phyloP scores from a whole-genome alignment of 495 filamentous ascomycete genomes.

The Bathelium albidoporum region DNA sequence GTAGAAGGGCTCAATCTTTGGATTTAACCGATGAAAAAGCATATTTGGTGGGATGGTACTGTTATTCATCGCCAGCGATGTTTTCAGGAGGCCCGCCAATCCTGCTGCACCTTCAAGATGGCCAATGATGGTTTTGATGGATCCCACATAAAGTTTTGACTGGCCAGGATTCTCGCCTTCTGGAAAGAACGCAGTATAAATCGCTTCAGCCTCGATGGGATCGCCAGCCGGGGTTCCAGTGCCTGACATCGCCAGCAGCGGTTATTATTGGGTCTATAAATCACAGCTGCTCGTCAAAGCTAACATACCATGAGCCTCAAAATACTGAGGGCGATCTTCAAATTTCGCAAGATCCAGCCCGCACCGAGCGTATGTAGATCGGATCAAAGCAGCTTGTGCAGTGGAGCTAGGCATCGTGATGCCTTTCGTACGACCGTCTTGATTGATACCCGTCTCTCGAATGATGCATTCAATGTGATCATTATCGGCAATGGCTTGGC shows the following conservation, averaged over 20 bases:
- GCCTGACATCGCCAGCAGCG: neutral
- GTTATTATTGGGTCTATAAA: neutral
- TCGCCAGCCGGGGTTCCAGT: conserved; percentile 11
- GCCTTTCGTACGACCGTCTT: conserved; percentile 11
- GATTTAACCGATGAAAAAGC: conserved; percentile 37
- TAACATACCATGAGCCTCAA: conserved; percentile 11
- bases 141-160: conserved; percentile 1
- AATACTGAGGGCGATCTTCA: conserved; percentile 9
- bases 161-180: neutral
- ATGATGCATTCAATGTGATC: conserved; percentile 30
- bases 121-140: conserved; percentile 3
- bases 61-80: conserved; percentile 46
- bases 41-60: conserved; percentile 38
- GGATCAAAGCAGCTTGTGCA: conserved; percentile 8
- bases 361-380: conserved; percentile 4
- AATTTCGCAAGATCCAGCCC: conserved; percentile 15
- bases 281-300: neutral
- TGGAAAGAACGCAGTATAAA: neutral
- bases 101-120: conserved; percentile 50
- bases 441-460: conserved; percentile 11
- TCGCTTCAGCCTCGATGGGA: conserved; percentile 3
- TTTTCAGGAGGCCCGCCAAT: conserved; percentile 49
- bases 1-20: conserved; percentile 14
- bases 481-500: conserved; percentile 28
- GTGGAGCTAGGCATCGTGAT: conserved; percentile 8